These are phyloP conservation scores for Smallanthus sonchifolius DNA, from an alignment of 129 eudicot species.

Conservation along the genomic window DNA sequence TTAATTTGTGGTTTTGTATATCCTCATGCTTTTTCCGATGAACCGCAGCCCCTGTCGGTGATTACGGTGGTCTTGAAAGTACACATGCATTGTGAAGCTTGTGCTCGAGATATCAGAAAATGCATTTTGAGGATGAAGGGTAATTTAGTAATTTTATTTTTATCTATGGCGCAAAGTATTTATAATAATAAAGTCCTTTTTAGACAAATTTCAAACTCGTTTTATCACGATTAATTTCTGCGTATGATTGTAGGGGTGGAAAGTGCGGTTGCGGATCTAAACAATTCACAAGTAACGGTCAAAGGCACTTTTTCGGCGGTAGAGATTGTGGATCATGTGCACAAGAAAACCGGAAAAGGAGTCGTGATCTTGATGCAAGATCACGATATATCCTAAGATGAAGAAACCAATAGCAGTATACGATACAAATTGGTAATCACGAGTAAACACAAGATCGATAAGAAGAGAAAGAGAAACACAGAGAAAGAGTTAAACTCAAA, in stretches of 20 bases:
- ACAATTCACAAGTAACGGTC: constrained; percentile 65
- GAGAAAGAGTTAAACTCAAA: too few species aligned
- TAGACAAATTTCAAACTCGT: too few species aligned
- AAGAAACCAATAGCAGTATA: too few species aligned
- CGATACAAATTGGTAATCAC: too few species aligned
- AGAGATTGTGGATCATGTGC: constrained; percentile 50
- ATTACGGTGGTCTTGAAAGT: constrained; percentile 50
- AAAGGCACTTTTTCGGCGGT: constrained; percentile 51
- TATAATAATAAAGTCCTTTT: too few species aligned
- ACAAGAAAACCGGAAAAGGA: constrained; percentile 61
- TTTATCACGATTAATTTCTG: background rate
- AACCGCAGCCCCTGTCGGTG: constrained; percentile 41
- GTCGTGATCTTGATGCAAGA: constrained; percentile 58
- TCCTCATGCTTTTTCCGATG: background rate
- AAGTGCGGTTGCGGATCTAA: constrained; percentile 64
- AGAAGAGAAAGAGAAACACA: too few species aligned
- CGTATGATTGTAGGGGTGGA: constrained; percentile 56
- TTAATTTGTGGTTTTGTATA: background rate
- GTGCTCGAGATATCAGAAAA: constrained; percentile 52
- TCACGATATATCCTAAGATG: constrained; percentile 26
- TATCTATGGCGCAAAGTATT: too few species aligned
- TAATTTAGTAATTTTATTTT: background rate
- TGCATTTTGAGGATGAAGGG: constrained; percentile 54
- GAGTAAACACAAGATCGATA: too few species aligned
- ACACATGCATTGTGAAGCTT: constrained; percentile 80